Evolutionary conservation across 2,329 filamentous ascomycete species (phyloP).

Genomic region (Acrocalymma vagum): DNA sequence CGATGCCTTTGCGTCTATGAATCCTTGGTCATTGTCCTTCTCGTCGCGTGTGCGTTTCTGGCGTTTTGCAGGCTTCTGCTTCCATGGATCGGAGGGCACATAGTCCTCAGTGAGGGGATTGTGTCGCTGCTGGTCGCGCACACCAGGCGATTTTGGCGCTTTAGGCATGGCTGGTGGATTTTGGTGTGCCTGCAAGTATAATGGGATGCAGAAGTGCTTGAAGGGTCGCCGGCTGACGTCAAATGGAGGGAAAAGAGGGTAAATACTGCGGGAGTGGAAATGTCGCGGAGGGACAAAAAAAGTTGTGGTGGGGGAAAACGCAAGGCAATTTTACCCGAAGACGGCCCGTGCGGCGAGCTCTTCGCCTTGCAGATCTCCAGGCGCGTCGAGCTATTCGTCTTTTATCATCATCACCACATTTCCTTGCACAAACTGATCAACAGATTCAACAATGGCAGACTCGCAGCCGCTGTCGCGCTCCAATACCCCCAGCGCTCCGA

Average conservation of each 20-base stretch:
- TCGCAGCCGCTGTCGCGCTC: constrained; percentile 42
- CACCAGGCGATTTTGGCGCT: constrained; percentile 65
- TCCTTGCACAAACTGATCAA: neutral
- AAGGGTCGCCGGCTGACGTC: too few relatives aligned
- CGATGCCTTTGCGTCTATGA: constrained; percentile 87
- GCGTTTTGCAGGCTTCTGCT: constrained; percentile 70
- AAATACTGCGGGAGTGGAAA: constrained; percentile 1
- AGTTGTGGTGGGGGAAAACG: constrained; percentile 11
- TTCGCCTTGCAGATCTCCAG: constrained; percentile 3
- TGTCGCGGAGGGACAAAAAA: neutral
- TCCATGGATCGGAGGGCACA: constrained; percentile 74
- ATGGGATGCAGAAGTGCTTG: neutral
- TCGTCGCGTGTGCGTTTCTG: constrained; percentile 66
- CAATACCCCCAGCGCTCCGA: constrained; percentile 43
- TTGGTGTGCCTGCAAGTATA: neutral
- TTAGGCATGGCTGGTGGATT: constrained; percentile 73
- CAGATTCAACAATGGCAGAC: constrained; percentile 41
- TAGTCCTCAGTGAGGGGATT: constrained; percentile 93
- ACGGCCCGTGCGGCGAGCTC: too few relatives aligned
- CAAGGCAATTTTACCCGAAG: constrained; percentile 6
- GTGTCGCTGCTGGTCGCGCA: constrained; percentile 73
- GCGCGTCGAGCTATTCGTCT: constrained; percentile 2
- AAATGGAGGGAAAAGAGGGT: too few relatives aligned
- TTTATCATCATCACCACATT: constrained; percentile 2
- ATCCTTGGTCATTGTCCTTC: constrained; percentile 71